Evolutionary conservation across 306 rosid genomes (phyloP).

Genomic region (Dalbergia cultrata): DNA sequence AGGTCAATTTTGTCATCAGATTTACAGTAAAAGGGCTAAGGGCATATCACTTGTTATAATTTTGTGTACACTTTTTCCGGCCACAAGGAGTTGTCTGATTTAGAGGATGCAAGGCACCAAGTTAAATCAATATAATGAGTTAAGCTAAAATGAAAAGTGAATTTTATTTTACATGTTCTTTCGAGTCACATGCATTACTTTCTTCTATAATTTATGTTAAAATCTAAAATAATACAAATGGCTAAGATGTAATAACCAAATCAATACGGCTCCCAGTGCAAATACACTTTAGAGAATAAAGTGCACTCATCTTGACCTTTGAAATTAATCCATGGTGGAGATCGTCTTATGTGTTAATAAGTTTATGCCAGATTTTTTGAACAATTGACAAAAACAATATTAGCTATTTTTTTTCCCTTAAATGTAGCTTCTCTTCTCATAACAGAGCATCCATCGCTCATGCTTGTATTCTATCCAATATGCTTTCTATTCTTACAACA

Average conservation of each 20-base stretch:
- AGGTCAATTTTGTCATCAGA: constrained; percentile 41
- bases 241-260: background rate
- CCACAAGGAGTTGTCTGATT: constrained; percentile 32
- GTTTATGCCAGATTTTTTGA: no score
- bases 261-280: no score
- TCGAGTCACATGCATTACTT: background rate
- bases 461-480: no score
- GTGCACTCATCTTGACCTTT: no score
- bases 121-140: background rate
- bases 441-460: no score
- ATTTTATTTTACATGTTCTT: background rate
- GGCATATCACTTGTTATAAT: constrained; percentile 40
- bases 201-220: background rate
- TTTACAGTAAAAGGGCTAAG: constrained; percentile 44
- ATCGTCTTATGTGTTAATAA: no score
- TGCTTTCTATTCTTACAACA: no score
- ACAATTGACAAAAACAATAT: no score
- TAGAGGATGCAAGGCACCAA: constrained; percentile 28
- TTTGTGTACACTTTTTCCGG: constrained; percentile 40
- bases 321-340: no score
- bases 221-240: constrained; percentile 1
- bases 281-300: no score
- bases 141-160: background rate
- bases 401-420: no score
- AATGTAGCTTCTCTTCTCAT: no score